A percentile compares a stretch with the other conserved stretches of the same genome.
Conservation (phyloP, 495 filamentous ascomycete species). For the Aspergillus nanangensis region DNA sequence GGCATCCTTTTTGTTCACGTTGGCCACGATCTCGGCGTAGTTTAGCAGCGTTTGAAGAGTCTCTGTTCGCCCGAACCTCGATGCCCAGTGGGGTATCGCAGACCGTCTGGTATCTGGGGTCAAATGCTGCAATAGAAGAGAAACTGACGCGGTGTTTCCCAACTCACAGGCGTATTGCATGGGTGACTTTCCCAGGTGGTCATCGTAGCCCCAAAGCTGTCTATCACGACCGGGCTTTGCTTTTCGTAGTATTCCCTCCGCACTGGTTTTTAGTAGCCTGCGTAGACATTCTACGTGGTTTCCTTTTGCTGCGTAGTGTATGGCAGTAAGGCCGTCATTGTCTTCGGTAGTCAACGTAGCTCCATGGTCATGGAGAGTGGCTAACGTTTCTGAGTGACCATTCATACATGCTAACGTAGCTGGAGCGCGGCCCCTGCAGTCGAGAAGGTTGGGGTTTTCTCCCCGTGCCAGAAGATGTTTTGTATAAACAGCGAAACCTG, state of each 20-base stretch:
- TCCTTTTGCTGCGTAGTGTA: conserved; percentile 18
- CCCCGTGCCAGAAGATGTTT: conserved; percentile 6
- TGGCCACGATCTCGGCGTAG: background rate
- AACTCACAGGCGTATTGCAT: background rate
- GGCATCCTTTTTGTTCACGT: background rate
- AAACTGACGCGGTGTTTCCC: background rate
- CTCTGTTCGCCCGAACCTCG: background rate
- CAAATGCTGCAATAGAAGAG: background rate
- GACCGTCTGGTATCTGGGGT: background rate
- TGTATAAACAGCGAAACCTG: conserved; percentile 6
- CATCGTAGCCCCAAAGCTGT: background rate
- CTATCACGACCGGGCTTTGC: too few relatives aligned
- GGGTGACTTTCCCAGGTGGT: background rate
- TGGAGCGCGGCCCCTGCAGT: conserved; percentile 12
- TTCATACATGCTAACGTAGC: conserved; percentile 15
- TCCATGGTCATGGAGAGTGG: conserved; percentile 15
- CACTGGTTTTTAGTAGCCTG: too few relatives aligned
- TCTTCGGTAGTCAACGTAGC: conserved; percentile 11
- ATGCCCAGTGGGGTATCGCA: background rate
- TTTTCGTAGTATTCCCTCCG: too few relatives aligned
- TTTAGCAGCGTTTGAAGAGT: background rate
- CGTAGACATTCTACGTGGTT: conserved; percentile 2
- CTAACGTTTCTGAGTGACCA: conserved; percentile 15
- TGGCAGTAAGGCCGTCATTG: conserved; percentile 13
- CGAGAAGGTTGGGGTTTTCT: conserved; percentile 2